phyloP scores from a whole-genome alignment of 2,329 filamentous ascomycete species.

The Byssochlamys sp. region DNA sequence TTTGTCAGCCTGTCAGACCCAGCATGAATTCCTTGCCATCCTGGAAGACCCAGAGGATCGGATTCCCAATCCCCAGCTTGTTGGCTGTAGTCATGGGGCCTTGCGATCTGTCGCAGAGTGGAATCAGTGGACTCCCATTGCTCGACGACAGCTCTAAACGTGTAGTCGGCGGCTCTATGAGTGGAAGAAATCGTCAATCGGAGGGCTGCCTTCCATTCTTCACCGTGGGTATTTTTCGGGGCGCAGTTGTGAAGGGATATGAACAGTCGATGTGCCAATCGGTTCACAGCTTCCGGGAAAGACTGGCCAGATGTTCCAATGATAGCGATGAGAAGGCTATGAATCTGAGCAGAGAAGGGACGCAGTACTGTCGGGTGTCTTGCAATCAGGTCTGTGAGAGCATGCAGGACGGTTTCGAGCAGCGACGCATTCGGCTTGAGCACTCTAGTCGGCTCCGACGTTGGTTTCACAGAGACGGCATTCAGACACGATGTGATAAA shows the following conservation, averaged over 20 bases:
- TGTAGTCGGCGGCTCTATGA: conserved; percentile 63
- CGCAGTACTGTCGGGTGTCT: conserved; percentile 75
- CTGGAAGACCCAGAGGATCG: conserved; percentile 45
- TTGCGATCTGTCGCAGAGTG: conserved; percentile 21
- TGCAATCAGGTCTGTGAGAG: conserved; percentile 63
- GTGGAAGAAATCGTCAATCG: conserved; percentile 52
- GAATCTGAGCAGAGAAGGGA: conserved; percentile 61
- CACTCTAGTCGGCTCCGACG: conserved; percentile 25
- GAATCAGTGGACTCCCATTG: conserved; percentile 63
- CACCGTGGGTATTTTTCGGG: conserved; percentile 64
- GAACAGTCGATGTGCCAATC: conserved; percentile 54
- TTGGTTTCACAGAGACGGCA: conserved; percentile 44
- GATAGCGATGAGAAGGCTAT: conserved; percentile 48
- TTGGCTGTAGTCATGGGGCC: conserved; percentile 26
- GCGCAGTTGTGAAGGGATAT: conserved; percentile 69
- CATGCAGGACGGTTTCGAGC: conserved; percentile 59
- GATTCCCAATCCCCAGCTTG: conserved; percentile 28
- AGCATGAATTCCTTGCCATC: conserved; percentile 65
- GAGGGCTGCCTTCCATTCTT: conserved; percentile 68
- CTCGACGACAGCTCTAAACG: conserved; percentile 71
- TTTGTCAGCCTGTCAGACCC: conserved; percentile 61
- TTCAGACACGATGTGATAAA: conserved; percentile 67
- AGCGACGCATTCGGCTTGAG: conserved; percentile 39
- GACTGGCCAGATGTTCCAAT: conserved; percentile 55
- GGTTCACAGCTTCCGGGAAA: conserved; percentile 45